Base-by-base conservation (phyloP, 768 basidiomycete species). In the Xerocomellus intermedius region DNA sequence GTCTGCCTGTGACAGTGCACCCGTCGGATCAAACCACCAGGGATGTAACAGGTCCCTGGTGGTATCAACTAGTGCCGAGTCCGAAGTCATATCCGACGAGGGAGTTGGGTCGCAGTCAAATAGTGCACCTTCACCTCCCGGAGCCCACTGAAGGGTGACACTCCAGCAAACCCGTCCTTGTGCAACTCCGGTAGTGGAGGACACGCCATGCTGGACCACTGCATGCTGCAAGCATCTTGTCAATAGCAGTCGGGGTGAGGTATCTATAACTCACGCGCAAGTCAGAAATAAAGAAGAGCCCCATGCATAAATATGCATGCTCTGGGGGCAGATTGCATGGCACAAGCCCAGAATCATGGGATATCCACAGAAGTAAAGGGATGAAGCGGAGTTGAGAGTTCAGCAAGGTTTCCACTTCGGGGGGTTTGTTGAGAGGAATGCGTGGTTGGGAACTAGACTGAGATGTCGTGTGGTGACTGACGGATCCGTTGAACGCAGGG, bases 101-200 rank as follows among this genome's bases (percentile, higher is more conserved):
- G 17, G 33, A 32, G 39, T 17, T 10, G 35, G 16, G 13, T 52
- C 38, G 21, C 43, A 17, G 19, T 42, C n/a, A 51, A 67, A 64
- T 33, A 69, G 58, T 32, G 58, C 58, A 22, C 77, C 73, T 64
- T 83, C 81, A 4, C 81, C 82, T 22, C 81, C 82, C 5, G 75
- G 67, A 12, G 71, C 72, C 82, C 82, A 84, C 46, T 72, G 62
- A 26, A 81, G 70, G n/a, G 65, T 69, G 39, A 82, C 69, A 41
- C 59, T 61, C 82, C 82, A 84, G 44, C 73, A 56, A 6, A 81
- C 74, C 22, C 54, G 65, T 8, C 78, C 78, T 42, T 62, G 41
- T 2, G 62, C 28, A 8, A 55, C 22, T 14, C 48, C 50, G 2
- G 55, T 22, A 33, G 12, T 12, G 8, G 60, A 55, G 45, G 45